Percentiles rank a stretch among this genome's conserved stretches.
Evolutionary conservation across 768 basidiomycete genomes (phyloP).

Genomic region (Tremella mesenterica): DNA sequence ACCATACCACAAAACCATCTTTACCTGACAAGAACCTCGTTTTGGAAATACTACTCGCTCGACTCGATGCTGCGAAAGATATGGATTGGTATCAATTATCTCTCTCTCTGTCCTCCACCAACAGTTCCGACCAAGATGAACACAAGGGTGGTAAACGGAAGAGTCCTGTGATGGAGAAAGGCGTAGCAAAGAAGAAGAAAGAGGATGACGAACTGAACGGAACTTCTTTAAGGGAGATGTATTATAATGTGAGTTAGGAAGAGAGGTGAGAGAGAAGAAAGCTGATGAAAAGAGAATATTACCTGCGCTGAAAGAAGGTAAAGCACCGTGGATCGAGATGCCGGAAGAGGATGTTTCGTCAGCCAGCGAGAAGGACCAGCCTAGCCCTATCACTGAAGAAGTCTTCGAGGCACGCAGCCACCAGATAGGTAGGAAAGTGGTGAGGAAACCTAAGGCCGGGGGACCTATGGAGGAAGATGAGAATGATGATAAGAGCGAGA

Average conservation of each 20-base stretch:
- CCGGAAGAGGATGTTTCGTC: too few species aligned
- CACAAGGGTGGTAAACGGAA: background rate
- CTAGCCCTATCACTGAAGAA: too few species aligned
- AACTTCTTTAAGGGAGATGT: conserved; percentile 16
- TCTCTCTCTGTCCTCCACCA: background rate
- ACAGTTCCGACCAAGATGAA: background rate
- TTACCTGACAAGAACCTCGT: conserved; percentile 6
- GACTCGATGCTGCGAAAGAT: conserved; percentile 18
- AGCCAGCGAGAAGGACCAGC: too few species aligned
- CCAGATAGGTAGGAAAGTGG: too few species aligned
- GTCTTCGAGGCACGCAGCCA: too few species aligned
- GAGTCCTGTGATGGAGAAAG: conserved; percentile 2
- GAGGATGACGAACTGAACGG: conserved; percentile 9
- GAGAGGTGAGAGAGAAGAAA: background rate
- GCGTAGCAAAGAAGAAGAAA: conserved; percentile 3
- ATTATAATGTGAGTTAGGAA: conserved; percentile 14
- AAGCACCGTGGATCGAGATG: conserved; percentile 1
- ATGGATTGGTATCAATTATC: conserved; percentile 24
- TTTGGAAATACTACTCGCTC: conserved; percentile 12
- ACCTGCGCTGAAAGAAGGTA: conserved; percentile 16
- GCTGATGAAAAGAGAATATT: conserved; percentile 13
- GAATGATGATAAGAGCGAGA: too few species aligned
- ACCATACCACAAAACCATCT: background rate
- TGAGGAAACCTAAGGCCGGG: too few species aligned
- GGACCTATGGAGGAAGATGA: too few species aligned